phyloP scores from a whole-genome alignment of 306 rosid species.

The Comarum palustre region DNA sequence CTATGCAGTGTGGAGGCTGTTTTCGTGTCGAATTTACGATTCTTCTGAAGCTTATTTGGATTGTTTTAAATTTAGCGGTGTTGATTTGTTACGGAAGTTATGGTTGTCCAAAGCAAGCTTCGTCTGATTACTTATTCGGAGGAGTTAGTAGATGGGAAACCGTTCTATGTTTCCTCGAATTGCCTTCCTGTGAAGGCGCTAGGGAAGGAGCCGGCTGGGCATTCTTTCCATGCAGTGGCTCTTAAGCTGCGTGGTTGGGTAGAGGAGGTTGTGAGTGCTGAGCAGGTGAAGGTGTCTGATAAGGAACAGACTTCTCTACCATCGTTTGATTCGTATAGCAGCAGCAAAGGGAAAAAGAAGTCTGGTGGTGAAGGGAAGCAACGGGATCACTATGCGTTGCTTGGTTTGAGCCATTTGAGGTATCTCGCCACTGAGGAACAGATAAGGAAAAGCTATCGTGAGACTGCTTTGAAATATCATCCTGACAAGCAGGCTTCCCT shows the following conservation, averaged over 20 bases:
- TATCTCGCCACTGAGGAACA: conserved; percentile 96
- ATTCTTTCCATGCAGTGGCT: conserved; percentile 72
- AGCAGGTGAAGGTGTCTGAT: conserved; percentile 42
- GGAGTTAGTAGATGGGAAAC: conserved; percentile 82
- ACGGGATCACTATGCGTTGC: conserved; percentile 93
- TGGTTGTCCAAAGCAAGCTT: conserved; percentile 45
- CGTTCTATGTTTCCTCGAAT: conserved; percentile 73
- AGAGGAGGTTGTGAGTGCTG: conserved; percentile 43
- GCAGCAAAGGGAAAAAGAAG: conserved; percentile 90
- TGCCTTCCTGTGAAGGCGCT: conserved; percentile 73
- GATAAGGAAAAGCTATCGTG: conserved; percentile 87
- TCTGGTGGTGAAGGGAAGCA: conserved; percentile 61
- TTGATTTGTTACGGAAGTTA: conserved; percentile 22
- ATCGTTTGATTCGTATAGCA: conserved; percentile 65
- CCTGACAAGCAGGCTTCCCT: conserved; percentile 94
- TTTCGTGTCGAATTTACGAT: not conserved
- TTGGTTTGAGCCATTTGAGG: conserved; percentile 85
- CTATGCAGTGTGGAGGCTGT: conserved; percentile 15
- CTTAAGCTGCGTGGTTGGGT: conserved; percentile 65
- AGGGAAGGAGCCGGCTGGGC: conserved; percentile 84
- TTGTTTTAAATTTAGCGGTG: conserved; percentile 13
- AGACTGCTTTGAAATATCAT: conserved; percentile 87
- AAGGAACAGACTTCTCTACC: conserved; percentile 60
- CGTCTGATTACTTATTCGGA: conserved; percentile 58
- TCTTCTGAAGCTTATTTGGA: conserved; percentile 2